phyloP scores from a whole-genome alignment of 441 rosid genomes.

The Metrosideros polymorpha region DNA sequence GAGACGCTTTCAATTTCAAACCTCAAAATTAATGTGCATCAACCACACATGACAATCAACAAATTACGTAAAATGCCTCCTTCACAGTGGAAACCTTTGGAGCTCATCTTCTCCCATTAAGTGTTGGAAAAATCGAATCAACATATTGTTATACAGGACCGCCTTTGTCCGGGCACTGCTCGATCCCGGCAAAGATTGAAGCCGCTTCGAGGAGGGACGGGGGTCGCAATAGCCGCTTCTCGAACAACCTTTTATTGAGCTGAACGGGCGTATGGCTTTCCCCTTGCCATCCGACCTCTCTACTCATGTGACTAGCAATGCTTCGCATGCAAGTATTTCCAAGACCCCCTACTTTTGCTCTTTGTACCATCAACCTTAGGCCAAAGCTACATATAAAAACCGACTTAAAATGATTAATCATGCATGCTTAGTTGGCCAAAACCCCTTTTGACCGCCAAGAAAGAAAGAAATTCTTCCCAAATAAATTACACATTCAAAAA shows the following conservation, averaged over 20 bases:
- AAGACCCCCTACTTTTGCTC: too few relatives aligned
- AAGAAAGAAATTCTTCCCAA: background rate
- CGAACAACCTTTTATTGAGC: background rate
- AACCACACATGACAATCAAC: background rate
- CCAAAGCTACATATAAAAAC: background rate
- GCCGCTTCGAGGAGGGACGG: background rate
- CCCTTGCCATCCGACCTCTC: background rate
- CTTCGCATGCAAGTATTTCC: background rate
- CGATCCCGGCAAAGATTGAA: background rate
- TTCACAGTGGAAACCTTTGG: too few relatives aligned
- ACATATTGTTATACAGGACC: rapidly evolving
- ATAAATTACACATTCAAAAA: background rate
- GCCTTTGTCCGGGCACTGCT: background rate
- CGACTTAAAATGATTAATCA: background rate
- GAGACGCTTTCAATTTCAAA: background rate
- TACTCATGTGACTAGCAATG: background rate
- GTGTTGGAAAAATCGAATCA: background rate
- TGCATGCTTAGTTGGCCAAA: background rate
- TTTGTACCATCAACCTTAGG: too few relatives aligned
- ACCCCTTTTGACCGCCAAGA: background rate
- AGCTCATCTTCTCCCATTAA: background rate
- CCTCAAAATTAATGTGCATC: too few relatives aligned
- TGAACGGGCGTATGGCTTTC: background rate
- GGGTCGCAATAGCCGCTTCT: background rate
- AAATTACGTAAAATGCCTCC: background rate